Evolutionary conservation across 495 filamentous ascomycete genomes (phyloP), one percentile per base, ranked within the genome.

Genomic region (Bacidia rubella): DNA sequence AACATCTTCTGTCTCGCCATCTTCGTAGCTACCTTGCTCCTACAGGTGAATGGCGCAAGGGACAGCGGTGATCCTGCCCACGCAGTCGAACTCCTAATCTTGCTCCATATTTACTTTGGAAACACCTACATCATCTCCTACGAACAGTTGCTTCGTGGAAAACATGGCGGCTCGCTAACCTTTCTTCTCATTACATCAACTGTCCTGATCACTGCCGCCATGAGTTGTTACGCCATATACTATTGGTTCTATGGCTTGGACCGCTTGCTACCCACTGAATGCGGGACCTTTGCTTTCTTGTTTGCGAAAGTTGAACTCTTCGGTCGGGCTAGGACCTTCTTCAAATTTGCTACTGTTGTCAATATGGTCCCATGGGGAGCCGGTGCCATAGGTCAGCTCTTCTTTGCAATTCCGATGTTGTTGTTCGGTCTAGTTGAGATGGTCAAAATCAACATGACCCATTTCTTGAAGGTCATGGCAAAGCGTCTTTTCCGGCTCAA

Each of bases 1-100:
- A 19, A 49, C 46, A 54, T 54, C 44, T 54, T 54, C 32, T 22
- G 44, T 2, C n/a, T 56, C 19, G 17, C 54, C 11, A 51, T 51
- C 32, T 11, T 25, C 21, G 29, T 51, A 9, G 48, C 48, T 35
- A 35, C 29, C 15, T 15, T 35, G 29, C 29, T 35, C 29, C 15
- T 35, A 35, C 29, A 35, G 29, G 15, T 15, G 5, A 5, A 35
- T 7, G 29, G 29, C 15, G 29, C 29, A 5, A 35, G 29, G 5
- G 15, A 35, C 15, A 35, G 29, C 29, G 15, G 15, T 35, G 29
- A 15, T 35, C 29, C 29, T 7, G 15, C 29, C 15, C 29, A 15
- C 15, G 29, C 29, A 35, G 15, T 35, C 29, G 29, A 35, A 35
- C 5, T 35, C 15, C 29, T 35, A 15, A 35, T 35, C 29, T 7